Evolutionary conservation across 495 filamentous ascomycete genomes (phyloP), one percentile per base, ranked within the genome.

Genomic region (Pseudomonodictys pantanalensis): DNA sequence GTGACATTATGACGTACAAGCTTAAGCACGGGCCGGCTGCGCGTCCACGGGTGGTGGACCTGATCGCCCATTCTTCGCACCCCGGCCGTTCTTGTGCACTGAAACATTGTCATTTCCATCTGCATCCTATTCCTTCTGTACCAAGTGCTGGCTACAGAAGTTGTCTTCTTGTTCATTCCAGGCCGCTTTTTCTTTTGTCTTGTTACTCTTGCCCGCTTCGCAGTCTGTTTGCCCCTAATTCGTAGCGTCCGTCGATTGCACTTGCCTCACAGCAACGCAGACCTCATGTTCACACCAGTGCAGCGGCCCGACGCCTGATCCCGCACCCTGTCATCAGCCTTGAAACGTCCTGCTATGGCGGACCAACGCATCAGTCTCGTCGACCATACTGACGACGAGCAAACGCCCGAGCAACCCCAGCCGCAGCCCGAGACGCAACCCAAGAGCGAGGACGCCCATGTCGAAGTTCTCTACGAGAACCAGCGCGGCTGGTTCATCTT

Each of bases 381-480:
- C 57, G 80, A 86, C 68, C 75, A 75, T 52, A 75, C 71, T 43
- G 44, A 72, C 42, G 38, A 72, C 52, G 33, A 52, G 20, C 47
- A 60, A 58, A 20, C 39, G 12, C 30, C 56, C 43, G 43, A 65
- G n/a, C 32, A 44, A 28, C 30, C 56, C 43, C 38, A 65, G n/a
- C 32, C 48, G 24, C 49, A 62, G 50, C 53, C 55, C 45, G 58
- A 45, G 50, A 8, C 51, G 30, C 49, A 35, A 10, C 57, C 60
- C 5, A 29, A 38, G 5, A 64, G 46, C 3, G 64, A 65, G 24
- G 61, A 72, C 26, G 62, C 81, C 2, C 81, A 77, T 11, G 82
- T 98, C 26, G 95, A 99, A 58, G 81, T 97, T 10, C 80, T 99
- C 7, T 97, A 96, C 69, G 95, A 99, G 73, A 97, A 99, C 46